Evolutionary conservation across 2,329 filamentous ascomycete species (phyloP).

Genomic region (Paecilomyces formosus): DNA sequence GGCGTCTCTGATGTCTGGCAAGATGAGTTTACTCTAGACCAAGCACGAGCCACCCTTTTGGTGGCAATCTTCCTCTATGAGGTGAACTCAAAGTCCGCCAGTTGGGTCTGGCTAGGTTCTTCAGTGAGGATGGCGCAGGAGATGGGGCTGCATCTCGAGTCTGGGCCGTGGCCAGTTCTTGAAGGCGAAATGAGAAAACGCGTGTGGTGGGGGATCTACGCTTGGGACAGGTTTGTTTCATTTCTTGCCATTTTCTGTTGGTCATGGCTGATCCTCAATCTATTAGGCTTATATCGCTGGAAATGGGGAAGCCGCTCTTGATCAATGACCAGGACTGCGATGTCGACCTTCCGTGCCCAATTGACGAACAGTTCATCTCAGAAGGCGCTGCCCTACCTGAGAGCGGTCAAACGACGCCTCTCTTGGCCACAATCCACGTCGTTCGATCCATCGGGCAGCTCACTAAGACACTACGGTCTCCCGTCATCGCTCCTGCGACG

Average conservation of each 20-base stretch:
- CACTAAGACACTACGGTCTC: constrained; percentile 60
- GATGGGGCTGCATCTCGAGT: constrained; percentile 70
- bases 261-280: constrained; percentile 5
- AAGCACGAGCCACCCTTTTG: constrained; percentile 65
- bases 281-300: constrained; percentile 62
- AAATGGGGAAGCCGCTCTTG: constrained; percentile 69
- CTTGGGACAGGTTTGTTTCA: constrained; percentile 64
- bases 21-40: constrained; percentile 67
- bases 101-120: constrained; percentile 77
- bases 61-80: constrained; percentile 75
- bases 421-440: constrained; percentile 74
- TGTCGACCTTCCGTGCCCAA: constrained; percentile 66
- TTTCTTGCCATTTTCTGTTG: neutral
- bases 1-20: constrained; percentile 72
- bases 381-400: constrained; percentile 38
- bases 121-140: constrained; percentile 77
- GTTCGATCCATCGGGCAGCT: constrained; percentile 70
- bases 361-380: constrained; percentile 64
- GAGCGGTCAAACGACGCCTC: constrained; percentile 56
- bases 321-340: constrained; percentile 89
- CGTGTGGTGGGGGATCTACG: constrained; percentile 92
- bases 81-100: constrained; percentile 75
- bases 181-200: constrained; percentile 81
- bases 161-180: constrained; percentile 63
- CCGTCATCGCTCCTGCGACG: constrained; percentile 57